Base-by-base conservation (phyloP, 2,329 filamentous ascomycete species). In the Penicillium sp. region DNA sequence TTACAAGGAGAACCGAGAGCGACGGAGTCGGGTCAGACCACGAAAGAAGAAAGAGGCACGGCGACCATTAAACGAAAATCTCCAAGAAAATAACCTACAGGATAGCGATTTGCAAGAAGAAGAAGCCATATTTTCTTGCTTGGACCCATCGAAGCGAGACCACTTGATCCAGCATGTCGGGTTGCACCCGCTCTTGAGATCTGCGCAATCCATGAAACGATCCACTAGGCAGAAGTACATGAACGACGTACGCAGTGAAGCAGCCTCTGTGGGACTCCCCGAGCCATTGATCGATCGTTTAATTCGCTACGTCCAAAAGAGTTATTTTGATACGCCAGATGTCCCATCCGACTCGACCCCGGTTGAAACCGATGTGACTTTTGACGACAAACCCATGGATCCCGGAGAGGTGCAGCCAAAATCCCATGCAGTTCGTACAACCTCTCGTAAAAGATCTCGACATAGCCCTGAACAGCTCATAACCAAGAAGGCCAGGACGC, bases 141-240 rank as follows among this genome's bases (percentile, higher is more conserved):
- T 63, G n/a, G 34, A 26, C 5, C 34, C 18, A 11, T 44, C 52
- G 9, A 16, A 46, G 24, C 53, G 56, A 11, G 34, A 58, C 2
- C 21, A 51, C 3, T 26, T 68, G 21, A 31, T 67, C 8, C 18
- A 44, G 3, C 65, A 58, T 16, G 58, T 69, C 36, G 47, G 18
- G 10, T 40, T 18, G 3, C 62, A 67, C 33, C 39, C 55, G 2
- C 67, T 69, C 36, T 54, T 67, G 54, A 31, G 37, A 14, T 36
- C 36, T 3, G 47, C 51, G n/a, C 58, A 61, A 26, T 59, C 63
- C 8, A 62, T 65, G 1, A 18, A 23, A 7, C 57, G 54, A 4
- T 61, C 60, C n/a, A 56, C 48, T 14, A 55, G 66, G 16, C 48
- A 48, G 5, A 51, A 42, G 6, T 71, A 70, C 13, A 44, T 56